Evolutionary conservation across 2,329 filamentous ascomycete species (phyloP), one percentile per base, ranked within the genome.

Genomic region (Neopestalotiopsis clavispora): DNA sequence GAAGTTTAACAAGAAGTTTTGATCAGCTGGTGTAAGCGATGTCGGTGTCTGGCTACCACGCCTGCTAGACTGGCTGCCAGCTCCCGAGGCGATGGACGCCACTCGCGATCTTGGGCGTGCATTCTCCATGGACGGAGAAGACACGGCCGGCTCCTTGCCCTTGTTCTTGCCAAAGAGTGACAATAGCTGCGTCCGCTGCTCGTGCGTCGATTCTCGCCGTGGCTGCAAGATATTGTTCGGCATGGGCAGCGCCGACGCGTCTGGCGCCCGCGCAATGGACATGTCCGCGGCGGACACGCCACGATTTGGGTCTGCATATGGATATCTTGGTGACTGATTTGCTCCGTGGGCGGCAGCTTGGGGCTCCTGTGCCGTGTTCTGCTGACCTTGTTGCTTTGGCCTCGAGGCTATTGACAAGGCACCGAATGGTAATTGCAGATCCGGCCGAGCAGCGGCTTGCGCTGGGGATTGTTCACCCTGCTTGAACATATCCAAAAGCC

Each of bases 1-100:
- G 76, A 94, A 96, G 10, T 88, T 91, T 65, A 96, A 84, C 76
- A 97, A 81, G 74, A 96, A 96, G 17, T 86, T 90, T 76, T 92
- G 91, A 73, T 96, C 91, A 0, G 89, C 91, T 0, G 92, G 88
- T 4, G 91, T 92, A 59, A 90, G 89, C 13, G 87, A 83, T 10
- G n/a, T 64, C 12, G 61, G 61, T 40, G 84, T 84, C 75, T 86
- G 83, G 70, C 84, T 87, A 20, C 83, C 83, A 12, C 85, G 82
- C 56, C 84, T 80, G 57, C 63, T 69, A 17, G 66, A 61, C 28
- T 61, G 52, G 28, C 60, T 81, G 13, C 79, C 80, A 34, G 74
- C 76, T 10, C 78, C 79, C 66, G 84, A 83, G 12, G 81, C 80
- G 66, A 85, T 74, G n/a, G 85, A 85, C 3, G 81, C 80, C 56